Conservation (phyloP, 176 grass and related monocot genomes). For the bread wheat (Triticum aestivum) region DNA sequence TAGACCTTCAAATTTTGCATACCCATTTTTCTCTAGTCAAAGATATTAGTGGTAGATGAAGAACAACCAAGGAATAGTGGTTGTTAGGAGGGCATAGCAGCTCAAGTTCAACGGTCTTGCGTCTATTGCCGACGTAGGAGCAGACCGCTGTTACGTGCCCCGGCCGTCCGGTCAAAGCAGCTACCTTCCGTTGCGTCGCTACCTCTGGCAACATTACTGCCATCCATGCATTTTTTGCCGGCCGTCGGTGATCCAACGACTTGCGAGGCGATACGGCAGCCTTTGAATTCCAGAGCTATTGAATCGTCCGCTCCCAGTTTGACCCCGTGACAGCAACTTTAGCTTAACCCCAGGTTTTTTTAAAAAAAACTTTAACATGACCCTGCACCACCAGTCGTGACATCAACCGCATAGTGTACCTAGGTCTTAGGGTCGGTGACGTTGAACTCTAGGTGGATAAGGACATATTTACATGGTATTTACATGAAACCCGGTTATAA, state of each 20-base stretch:
- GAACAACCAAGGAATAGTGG: background rate
- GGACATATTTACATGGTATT: no score
- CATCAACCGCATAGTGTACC: no score
- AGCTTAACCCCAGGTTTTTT: no score
- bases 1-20: background rate
- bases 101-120: background rate
- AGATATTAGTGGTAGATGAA: background rate
- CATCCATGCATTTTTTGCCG: background rate
- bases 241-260: background rate
- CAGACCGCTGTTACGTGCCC: background rate
- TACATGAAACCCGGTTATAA: no score
- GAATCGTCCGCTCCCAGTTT: background rate
- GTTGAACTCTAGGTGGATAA: no score
- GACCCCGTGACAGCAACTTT: background rate
- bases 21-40: background rate
- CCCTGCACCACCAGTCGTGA: no score
- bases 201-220: background rate
- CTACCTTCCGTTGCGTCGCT: slow-evolving; percentile 11
- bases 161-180: slow-evolving; percentile 2
- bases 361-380: no score
- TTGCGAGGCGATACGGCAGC: background rate
- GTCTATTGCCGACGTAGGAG: background rate
- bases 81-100: background rate
- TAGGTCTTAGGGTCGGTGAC: no score
- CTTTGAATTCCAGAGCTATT: background rate